Evolutionary conservation across 2,329 filamentous ascomycete species (phyloP).

Genomic region (Neopestalotiopsis sp.): DNA sequence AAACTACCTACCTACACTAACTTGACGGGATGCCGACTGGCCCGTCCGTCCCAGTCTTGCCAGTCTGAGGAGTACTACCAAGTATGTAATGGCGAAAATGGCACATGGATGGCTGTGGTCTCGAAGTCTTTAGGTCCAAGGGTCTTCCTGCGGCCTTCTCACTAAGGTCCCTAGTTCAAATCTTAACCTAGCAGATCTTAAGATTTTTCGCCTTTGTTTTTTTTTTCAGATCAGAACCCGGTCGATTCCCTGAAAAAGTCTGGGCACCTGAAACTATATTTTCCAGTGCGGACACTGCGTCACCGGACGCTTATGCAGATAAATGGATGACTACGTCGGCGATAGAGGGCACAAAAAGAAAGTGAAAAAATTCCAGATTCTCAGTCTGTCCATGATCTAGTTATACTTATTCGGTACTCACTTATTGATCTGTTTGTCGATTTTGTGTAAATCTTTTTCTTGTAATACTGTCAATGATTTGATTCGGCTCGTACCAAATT

Average conservation of each 20-base stretch:
- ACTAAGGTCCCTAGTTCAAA: not conserved
- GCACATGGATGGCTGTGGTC: too few relatives aligned
- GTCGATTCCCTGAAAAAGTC: not conserved
- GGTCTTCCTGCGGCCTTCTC: not conserved
- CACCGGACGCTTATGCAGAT: not conserved
- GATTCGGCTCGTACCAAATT: not conserved
- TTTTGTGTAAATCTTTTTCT: not conserved
- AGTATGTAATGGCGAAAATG: too few relatives aligned
- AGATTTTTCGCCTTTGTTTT: not conserved
- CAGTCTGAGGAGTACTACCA: too few relatives aligned
- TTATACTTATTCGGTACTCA: not conserved
- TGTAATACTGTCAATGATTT: not conserved
- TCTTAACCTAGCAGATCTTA: not conserved
- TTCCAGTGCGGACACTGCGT: not conserved
- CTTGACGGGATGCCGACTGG: not conserved
- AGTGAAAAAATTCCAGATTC: not conserved
- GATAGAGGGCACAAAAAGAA: not conserved
- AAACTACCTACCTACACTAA: too few relatives aligned
- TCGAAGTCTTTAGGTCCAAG: not conserved
- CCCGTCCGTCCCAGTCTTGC: not conserved
- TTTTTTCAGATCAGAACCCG: not conserved
- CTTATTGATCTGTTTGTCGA: not conserved
- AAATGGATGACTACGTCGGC: not conserved
- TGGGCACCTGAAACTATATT: not conserved
- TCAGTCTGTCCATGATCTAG: not conserved